Percentiles rank a stretch among this genome's conserved stretches.
Conservation (phyloP, 2,329 filamentous ascomycete species). For the Hymenoscyphus fraxineus region DNA sequence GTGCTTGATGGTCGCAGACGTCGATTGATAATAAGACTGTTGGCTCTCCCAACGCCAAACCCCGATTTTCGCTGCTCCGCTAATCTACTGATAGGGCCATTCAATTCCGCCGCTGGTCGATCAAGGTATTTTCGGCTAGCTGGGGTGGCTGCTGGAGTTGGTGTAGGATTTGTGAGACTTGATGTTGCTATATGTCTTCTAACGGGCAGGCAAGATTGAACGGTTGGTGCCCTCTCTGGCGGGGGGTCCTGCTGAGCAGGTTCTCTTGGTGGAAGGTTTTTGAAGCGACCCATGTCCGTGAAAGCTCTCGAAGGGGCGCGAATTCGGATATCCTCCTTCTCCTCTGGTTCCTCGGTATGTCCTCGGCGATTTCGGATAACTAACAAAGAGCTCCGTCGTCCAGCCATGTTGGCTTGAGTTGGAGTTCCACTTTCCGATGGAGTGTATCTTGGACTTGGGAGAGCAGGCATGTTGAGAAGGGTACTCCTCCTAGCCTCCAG, state of each 20-base stretch:
- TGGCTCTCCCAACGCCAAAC: constrained; percentile 23
- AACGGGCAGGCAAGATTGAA: constrained; percentile 48
- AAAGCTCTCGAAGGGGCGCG: constrained; percentile 56
- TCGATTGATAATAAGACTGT: constrained; percentile 21
- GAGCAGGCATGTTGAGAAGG: constrained; percentile 30
- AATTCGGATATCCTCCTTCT: constrained; percentile 47
- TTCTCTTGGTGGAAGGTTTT: constrained; percentile 37
- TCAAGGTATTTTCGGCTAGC: constrained; percentile 29
- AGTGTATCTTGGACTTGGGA: constrained; percentile 31
- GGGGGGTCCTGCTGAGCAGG: constrained; percentile 38
- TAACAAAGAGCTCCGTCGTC: constrained; percentile 53
- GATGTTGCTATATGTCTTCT: constrained; percentile 50
- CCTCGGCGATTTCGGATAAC: constrained; percentile 34
- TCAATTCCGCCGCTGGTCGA: constrained; percentile 32
- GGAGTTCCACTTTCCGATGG: constrained; percentile 34
- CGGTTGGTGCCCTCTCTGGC: constrained; percentile 35
- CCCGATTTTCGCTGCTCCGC: constrained; percentile 31
- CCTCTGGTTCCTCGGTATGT: constrained; percentile 33
- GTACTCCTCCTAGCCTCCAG: constrained; percentile 35
- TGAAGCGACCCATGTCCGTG: constrained; percentile 49
- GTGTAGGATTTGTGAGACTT: constrained; percentile 36
- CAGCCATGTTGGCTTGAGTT: constrained; percentile 50
- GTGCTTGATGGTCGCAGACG: constrained; percentile 16
- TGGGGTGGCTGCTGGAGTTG: constrained; percentile 20
- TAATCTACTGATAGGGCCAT: constrained; percentile 22